Base-by-base conservation (phyloP, 768 basidiomycete genomes). In the Jaapia argillacea region DNA sequence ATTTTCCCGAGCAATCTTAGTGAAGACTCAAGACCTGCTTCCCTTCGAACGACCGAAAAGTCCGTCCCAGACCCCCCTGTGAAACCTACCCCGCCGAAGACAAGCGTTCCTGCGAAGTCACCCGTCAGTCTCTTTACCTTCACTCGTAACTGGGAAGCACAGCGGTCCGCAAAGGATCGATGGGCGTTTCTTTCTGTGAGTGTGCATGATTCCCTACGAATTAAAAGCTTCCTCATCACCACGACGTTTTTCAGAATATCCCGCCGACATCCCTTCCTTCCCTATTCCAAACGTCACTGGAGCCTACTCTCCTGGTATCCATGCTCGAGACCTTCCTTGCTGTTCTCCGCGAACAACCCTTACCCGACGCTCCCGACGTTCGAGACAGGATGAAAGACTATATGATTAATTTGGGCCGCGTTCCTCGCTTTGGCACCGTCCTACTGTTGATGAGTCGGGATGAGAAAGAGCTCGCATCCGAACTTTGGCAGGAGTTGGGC, bases 271-370 rank as follows among this genome's bases (percentile, higher is more conserved):
- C 64, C 14, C 57, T 89, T 22, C 82, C 85, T 1, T 50, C 66
- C 1, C 58, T 90, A 28, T 86, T 84, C 61, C 71, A 81, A 51
- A 75, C 68, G 0, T 84, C 84, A 0, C 67, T 90, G 24, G 87
- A 89, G 36, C 74, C 87, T 0, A 52, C 67, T 1, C 52, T 84
- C 22, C 70, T 90, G 14, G 65, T 66, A 2, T 73, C 75, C 1
- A 65, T 88, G 18, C 56, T 88, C 21, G 61, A 67, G 23, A 71
- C 69, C 2, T 75, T 87, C 49, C 57, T 54, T 5, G 52, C 53
- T 0, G 51, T 59, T 7, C 57, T 68, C 44, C 49, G 45, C 36
- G 48, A 33, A 3, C 45, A 45, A 2, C n/a, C n/a, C n/a, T n/a
- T n/a, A n/a, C 36, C 48, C n/a, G 35, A 46, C 21, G 37, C 57